Base-by-base conservation (phyloP, 140 eudicot species). In the Flaveria floridana region DNA sequence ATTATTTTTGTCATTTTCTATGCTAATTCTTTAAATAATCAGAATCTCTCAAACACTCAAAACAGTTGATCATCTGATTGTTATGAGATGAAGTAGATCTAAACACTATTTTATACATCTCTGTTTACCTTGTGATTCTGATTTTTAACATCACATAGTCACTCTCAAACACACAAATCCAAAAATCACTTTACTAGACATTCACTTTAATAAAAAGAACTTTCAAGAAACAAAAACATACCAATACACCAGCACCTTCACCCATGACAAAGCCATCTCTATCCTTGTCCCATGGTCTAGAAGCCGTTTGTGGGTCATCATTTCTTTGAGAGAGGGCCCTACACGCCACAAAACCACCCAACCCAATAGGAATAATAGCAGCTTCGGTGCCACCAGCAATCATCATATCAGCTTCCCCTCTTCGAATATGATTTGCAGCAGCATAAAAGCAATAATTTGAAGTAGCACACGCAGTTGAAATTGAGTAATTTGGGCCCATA, bases 181-280 rank as follows among this genome's bases (percentile, higher is more conserved):
- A 62, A 62, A 26, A 26, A 4, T 9, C 41, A 3, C 21, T 11
- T 13, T 14, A 30, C 15, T 28, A 63, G 68, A 28, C 46, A 63
- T 26, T 28, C 44, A 63, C 14, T 63, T 0, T 14, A 26, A 63
- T 5, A 28, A 59, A 58, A 58, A 16, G 1, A n/a, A n/a, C 4
- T 70, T 37, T 61, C 7, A 59, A 65, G 25, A 16, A 26, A 47
- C 19, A 74, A 55, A 25, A 68, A 75, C 83, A 82, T 85, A 91
- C 97, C 94, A 91, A 59, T 18, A 91, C 89, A 37, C 96, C 97
- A 75, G 93, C 93, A n/a, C 97, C 97, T 85, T 91, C 97, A 28
- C 96, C 97, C 87, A 91, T 85, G 58, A 91, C 97, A 87, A 91
- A 87, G 23, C 97, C 97, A 56, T 91, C 97, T 70, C 97, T 75